Evolutionary conservation across 176 grass and related monocot genomes (phyloP).

Genomic region (Melocanna baccifera): DNA sequence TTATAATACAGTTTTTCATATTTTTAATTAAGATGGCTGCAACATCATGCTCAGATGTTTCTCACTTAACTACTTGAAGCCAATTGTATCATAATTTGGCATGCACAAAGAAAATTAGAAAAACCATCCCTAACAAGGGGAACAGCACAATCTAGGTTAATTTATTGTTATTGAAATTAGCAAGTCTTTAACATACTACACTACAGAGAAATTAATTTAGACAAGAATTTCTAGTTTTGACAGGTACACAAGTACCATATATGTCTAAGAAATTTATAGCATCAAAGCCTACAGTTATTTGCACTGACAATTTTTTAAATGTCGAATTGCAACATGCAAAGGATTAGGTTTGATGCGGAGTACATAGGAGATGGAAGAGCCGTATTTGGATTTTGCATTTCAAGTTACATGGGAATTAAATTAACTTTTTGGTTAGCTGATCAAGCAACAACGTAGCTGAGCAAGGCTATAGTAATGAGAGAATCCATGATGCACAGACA

Average conservation of each 20-base stretch:
- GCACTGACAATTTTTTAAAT: not conserved
- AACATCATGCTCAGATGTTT: not conserved
- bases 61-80: not conserved
- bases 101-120: slow-evolving; percentile 3
- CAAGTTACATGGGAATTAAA: not conserved
- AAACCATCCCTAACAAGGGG: not conserved
- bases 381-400: not conserved
- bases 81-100: not conserved
- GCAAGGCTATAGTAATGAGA: not conserved
- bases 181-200: not conserved
- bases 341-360: not conserved
- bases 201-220: not conserved
- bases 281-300: not conserved
- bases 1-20: not conserved
- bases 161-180: not conserved
- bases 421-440: not conserved
- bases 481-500: not conserved
- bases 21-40: not conserved
- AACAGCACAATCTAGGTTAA: not conserved
- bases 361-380: not conserved
- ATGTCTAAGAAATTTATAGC: not conserved
- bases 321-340: not conserved
- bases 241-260: not conserved
- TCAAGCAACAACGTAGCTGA: not conserved
- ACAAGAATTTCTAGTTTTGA: not conserved